Evolutionary conservation across 2,329 filamentous ascomycete genomes (phyloP).

Genomic region (Paracoccidioides brasiliensis): DNA sequence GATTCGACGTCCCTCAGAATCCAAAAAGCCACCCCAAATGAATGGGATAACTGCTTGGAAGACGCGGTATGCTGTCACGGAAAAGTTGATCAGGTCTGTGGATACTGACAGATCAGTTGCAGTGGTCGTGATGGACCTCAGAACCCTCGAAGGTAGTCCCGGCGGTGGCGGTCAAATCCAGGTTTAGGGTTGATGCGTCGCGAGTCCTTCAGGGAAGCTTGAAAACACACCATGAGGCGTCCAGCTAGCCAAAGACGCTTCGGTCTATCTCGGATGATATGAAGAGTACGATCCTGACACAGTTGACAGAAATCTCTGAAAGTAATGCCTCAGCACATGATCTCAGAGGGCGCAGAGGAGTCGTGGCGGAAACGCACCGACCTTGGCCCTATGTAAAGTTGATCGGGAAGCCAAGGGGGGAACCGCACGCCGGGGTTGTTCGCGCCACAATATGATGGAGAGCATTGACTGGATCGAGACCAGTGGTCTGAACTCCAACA

Average conservation of each 20-base stretch:
- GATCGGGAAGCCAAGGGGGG: not conserved
- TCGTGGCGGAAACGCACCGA: not conserved
- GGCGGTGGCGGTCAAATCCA: not conserved
- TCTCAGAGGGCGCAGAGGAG: not conserved
- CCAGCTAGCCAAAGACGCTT: not conserved
- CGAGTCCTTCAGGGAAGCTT: not conserved
- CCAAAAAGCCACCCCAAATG: constrained; percentile 30
- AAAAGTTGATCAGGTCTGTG: constrained; percentile 29
- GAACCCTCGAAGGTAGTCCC: not conserved
- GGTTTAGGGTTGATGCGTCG: not conserved
- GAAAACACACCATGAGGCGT: not conserved
- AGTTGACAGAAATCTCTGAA: not conserved
- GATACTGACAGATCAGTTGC: constrained; percentile 30
- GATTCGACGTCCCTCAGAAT: constrained; percentile 28
- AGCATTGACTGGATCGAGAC: not conserved
- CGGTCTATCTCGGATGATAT: not conserved
- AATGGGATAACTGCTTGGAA: constrained; percentile 34
- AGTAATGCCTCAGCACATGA: not conserved
- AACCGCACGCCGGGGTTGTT: not conserved
- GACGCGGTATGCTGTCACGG: constrained; percentile 35
- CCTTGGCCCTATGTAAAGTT: not conserved
- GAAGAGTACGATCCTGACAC: not conserved
- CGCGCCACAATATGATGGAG: not conserved
- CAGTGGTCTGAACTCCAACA: not conserved
- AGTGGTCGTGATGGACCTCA: constrained; percentile 15